Evolutionary conservation across 441 rosid genomes (phyloP).

Genomic region (Bruguiera hainesii): DNA sequence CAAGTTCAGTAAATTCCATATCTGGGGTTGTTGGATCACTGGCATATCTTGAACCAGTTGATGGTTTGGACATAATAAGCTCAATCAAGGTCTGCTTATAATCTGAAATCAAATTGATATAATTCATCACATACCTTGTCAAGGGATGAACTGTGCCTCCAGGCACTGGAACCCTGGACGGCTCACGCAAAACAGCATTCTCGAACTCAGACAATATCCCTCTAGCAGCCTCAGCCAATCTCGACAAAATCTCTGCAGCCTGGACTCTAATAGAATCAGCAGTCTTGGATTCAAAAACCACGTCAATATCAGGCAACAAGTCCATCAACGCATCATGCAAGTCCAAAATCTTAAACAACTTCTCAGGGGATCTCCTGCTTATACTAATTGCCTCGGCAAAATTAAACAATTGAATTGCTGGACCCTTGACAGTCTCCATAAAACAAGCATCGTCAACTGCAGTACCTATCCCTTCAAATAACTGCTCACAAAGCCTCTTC

Average conservation of each 20-base stretch:
- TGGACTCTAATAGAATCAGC: conserved; percentile 43
- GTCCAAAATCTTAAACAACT: conserved; percentile 79
- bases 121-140: conserved; percentile 90
- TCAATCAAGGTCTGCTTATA: conserved; percentile 71
- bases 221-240: conserved; percentile 75
- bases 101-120: conserved; percentile 74
- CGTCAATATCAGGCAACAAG: conserved; percentile 43
- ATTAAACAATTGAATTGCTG: conserved; percentile 65
- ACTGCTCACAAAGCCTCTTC: conserved; percentile 45
- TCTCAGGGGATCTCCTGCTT: conserved; percentile 75
- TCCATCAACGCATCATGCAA: conserved; percentile 73
- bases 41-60: conserved; percentile 61
- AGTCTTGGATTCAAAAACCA: conserved; percentile 45
- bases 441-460: conserved; percentile 43
- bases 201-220: conserved; percentile 85
- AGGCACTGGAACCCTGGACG: conserved; percentile 49
- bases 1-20: conserved; percentile 66
- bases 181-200: conserved; percentile 65
- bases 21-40: conserved; percentile 54
- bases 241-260: conserved; percentile 74
- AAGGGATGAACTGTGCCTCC: conserved; percentile 85
- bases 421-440: conserved; percentile 49
- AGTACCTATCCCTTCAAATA: conserved; percentile 45
- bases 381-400: conserved; percentile 81
- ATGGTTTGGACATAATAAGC: conserved; percentile 77